Base-by-base conservation (phyloP, 2,329 filamentous ascomycete species). In the Aspergillus pseudonomiae region DNA sequence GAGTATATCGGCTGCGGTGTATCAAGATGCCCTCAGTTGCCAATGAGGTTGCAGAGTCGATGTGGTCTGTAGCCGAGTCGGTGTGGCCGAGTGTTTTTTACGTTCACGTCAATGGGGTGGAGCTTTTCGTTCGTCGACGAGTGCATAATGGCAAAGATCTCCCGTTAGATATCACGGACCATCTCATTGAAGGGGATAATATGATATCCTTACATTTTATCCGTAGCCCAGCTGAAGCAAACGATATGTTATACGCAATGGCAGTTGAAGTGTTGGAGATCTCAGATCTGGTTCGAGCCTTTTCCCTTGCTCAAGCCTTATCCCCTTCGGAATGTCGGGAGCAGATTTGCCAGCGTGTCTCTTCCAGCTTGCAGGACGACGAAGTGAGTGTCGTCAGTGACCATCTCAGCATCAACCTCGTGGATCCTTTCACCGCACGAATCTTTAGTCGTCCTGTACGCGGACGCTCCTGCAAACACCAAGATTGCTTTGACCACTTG, bases 401-500 rank as follows among this genome's bases (percentile, higher is more conserved):
- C 32, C 82, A 84, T 60, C 77, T 93, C 9, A 83, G 82, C 3
- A 82, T 93, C 60, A 84, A 88, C 64, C 78, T 93, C 16, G 81
- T 87, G 0, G 90, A 92, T 73, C 89, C 90, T 0, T 91, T 91
- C 72, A 89, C 82, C 62, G 81, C 85, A 1, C 79, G 73, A 14
- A 83, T 95, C 12, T 93, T 91, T 74, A 81, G 85, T 6, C 83
- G 85, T 0, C 94, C 95, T 1, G 92, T 89, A 2, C 89, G 94
- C 32, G 89, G 92, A 30, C 80, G 72, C 9, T 70, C 76, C 3
- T 99, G 95, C 75, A 81, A 81, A 28, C 94, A 99, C 74, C 81
- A 90, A 41, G 92, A 97, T 73, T 97, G 93, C 74, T 97, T 98
- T 74, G 94, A 98, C 74, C 86, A 97, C 9, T 85, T 91, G 24